phyloP scores from a whole-genome alignment of 371 early-diverging fungal species.

The Mucor ambiguus region DNA sequence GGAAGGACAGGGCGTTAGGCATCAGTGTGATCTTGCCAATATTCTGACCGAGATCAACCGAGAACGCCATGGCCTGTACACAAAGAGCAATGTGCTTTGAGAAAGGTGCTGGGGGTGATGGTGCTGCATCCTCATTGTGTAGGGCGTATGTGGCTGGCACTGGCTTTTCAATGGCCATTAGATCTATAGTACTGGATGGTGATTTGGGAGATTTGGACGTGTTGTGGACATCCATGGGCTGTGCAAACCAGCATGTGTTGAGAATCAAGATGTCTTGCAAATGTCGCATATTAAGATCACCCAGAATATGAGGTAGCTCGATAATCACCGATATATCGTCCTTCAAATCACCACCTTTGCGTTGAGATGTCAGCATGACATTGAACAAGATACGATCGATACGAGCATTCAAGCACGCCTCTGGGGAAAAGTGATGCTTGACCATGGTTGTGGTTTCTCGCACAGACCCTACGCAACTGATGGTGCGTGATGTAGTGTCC shows the following conservation, averaged over 20 bases:
- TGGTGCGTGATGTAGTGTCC: constrained; percentile 46
- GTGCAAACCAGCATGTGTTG: constrained; percentile 68
- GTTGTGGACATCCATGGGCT: neutral
- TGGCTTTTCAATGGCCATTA: neutral
- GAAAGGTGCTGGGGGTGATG: constrained; percentile 34
- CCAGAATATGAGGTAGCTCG: constrained; percentile 57
- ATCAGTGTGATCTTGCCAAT: constrained; percentile 67
- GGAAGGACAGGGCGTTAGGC: constrained; percentile 50
- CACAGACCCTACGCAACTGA: constrained; percentile 66
- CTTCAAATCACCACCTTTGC: constrained; percentile 33
- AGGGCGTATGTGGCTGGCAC: neutral
- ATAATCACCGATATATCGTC: constrained; percentile 64
- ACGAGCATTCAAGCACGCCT: constrained; percentile 70
- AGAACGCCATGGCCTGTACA: constrained; percentile 53
- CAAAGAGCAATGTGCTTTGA: constrained; percentile 57
- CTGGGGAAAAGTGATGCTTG: constrained; percentile 83
- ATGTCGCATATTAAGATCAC: constrained; percentile 74
- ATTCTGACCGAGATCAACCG: constrained; percentile 76
- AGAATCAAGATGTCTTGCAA: constrained; percentile 78
- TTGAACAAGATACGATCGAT: constrained; percentile 65
- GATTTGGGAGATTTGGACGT: neutral
- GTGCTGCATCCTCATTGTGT: neutral
- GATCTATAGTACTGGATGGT: neutral
- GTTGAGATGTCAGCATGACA: constrained; percentile 56
- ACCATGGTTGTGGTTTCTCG: constrained; percentile 63